Evolutionary conservation across 2,329 filamentous ascomycete genomes (phyloP).

Genomic region (Aureobasidium zeae): DNA sequence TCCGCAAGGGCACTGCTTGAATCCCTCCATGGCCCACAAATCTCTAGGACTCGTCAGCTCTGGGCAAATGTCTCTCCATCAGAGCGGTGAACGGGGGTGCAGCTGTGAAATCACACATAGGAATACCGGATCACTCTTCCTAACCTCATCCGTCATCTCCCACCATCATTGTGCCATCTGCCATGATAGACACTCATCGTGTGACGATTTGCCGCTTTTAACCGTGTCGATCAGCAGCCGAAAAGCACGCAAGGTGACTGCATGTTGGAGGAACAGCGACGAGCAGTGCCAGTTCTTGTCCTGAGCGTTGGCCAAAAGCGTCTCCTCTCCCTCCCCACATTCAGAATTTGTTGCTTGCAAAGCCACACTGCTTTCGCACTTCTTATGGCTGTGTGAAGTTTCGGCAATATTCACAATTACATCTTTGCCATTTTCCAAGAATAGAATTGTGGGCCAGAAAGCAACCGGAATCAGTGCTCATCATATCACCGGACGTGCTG

Average conservation of each 20-base stretch:
- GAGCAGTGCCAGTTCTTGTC: slow-evolving; percentile 4
- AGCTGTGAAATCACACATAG: no score
- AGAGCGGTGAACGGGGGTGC: no score
- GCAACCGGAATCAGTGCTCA: no score
- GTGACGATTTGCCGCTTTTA: slow-evolving; percentile 3
- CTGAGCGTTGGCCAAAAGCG: not conserved
- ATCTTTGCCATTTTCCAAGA: not conserved
- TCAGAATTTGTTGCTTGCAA: not conserved
- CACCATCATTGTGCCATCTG: not conserved
- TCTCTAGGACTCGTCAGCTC: slow-evolving; percentile 11
- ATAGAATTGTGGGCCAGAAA: no score
- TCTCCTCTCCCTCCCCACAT: no score
- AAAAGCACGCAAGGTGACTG: not conserved
- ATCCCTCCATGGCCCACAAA: slow-evolving; percentile 9
- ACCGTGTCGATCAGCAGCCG: not conserved
- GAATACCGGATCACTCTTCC: no score
- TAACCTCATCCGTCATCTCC: no score
- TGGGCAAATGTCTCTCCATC: no score
- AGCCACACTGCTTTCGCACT: slow-evolving; percentile 11
- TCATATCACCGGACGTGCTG: no score
- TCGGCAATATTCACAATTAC: no score
- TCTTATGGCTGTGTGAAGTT: slow-evolving; percentile 1
- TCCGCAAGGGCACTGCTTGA: not conserved
- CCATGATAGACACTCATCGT: not conserved
- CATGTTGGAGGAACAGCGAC: no score